Base-by-base conservation (phyloP, 176 grass and related monocot genomes). In the Thinopyrum elongatum region DNA sequence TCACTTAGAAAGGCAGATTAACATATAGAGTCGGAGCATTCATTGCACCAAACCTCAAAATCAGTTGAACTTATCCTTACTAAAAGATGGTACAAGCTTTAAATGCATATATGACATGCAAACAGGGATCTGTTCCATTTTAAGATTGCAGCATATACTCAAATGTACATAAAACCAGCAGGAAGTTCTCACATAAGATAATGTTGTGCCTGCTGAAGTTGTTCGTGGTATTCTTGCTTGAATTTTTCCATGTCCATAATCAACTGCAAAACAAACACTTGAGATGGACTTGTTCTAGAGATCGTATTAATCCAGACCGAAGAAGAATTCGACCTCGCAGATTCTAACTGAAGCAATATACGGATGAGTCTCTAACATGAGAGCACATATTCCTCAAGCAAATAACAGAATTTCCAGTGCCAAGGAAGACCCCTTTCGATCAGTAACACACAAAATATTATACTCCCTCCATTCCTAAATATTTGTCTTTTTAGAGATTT, bases 231-330 rank as follows among this genome's bases (percentile, higher is more conserved):
- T 49, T 70, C 70, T 80, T 94, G 93, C 85, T 94, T 94, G 76
- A 88, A 92, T 67, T 83, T 92, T 88, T 94, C 93, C 93, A 94
- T 94, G 63, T 94, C 93, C 85, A 88, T 74, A 83, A 94, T 94
- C 82, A 94, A 84, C 93, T 94, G 93, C 85, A 90, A 69, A 82
- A 65, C 31, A 55, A 65, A 77, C 5, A 47, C 29, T 77, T 85
- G 14, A 79, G 21, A 83, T 79, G 53, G 59, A 82, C 33, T 81
- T 85, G 26, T 83, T 49, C 53, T 60, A 60, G 78, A 36, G 19
- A 87, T 28, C 67, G 58, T 51, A 83, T 82, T 51, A 69, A 81
- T 36, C 5, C 17, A 66, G 5, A 69, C 29, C 4, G 29, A 63
- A 88, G 19, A 88, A 82, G 7, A 77, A 70, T 36, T 42, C 9